Evolutionary conservation across 2,329 filamentous ascomycete genomes (phyloP), one percentile per base, ranked within the genome.

Genomic region (Trichoderma endophyticum): DNA sequence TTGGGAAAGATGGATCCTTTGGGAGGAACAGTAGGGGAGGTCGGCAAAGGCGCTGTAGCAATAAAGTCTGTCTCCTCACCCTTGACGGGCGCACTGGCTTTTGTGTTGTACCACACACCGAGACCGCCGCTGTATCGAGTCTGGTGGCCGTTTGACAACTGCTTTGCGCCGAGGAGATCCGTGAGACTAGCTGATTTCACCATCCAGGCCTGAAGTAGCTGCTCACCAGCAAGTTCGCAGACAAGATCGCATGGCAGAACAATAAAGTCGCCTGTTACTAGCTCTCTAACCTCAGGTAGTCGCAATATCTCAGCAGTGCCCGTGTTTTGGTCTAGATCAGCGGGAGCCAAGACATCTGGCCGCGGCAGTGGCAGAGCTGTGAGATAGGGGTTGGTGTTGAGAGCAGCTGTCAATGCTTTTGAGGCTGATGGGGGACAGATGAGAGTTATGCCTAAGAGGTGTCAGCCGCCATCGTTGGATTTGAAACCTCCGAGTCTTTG

Each of bases 61-160:
- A 98, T 88, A 79, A 98, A 98, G 78, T 98, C 95, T 2, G 94
- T 96, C 80, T 97, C 94, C 80, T 98, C 94, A 60, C 92, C 92
- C 83, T 98, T 98, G 74, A 95, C 88, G 43, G 90, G 89, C 6
- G 89, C 90, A 73, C 92, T 91, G 2, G 84, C 82, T 79, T 93
- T 93, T 2, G 94, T 97, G 77, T 95, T 90, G 81, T 98, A 98
- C 90, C 93, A 98, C 1, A 99, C 92, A 6, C 92, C 92, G 48
- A 98, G 84, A 1, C 94, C 96, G 56, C 95, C 94, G 81, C 92
- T 92, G 73, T 89, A 86, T 30, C 78, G 78, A 66, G 78, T 79
- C 57, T 80, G 79, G 15, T 79, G 76, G 2, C 79, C 82, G 8
- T 82, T 82, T n/a, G 81, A 79, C 18, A 83, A 80, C 21, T 77